Percentiles rank a stretch among this genome's conserved stretches.
Evolutionary conservation across 129 eudicot genomes (phyloP).

Genomic region (Daucus carota): DH1_v3.0 NC_030381.2:33838001-33838500

Average conservation of each 20-base stretch:
- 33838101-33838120: conserved; percentile 21
- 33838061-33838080: background rate
- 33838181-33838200: background rate
- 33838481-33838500: conserved; percentile 73
- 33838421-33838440: conserved; percentile 63
- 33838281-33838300: conserved; percentile 19
- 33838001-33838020: background rate
- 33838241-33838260: background rate
- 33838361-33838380: conserved; percentile 90
- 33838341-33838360: conserved; percentile 92
- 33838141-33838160: background rate
- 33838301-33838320: conserved; percentile 20
- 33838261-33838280: conserved; percentile 15
- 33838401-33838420: conserved; percentile 74
- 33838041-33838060: background rate
- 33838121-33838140: conserved; percentile 9
- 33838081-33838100: conserved; percentile 10
- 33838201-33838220: background rate
- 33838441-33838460: conserved; percentile 65
- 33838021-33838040: background rate
- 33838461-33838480: conserved; percentile 84
- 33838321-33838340: conserved; percentile 46
- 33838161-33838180: background rate
- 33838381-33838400: conserved; percentile 99
- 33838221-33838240: conserved; percentile 30